These are phyloP conservation scores for Pelargonium fulgidum DNA, from an alignment of 441 rosid genomes.

Conservation along the genomic window DNA sequence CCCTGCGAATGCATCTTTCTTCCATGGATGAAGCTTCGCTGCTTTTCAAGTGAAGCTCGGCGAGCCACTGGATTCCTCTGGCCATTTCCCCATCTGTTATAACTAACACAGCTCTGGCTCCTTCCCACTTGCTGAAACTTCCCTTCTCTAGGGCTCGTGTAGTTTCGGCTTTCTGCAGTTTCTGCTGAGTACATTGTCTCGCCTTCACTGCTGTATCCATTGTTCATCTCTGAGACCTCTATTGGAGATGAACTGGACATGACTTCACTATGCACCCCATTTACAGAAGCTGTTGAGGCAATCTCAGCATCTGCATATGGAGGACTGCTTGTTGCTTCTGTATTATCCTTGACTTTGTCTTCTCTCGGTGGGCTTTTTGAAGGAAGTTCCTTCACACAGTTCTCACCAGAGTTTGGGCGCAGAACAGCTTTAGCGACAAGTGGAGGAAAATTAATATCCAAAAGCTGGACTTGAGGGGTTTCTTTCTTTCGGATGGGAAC, in stretches of 20 bases:
- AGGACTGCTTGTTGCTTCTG: conserved; percentile 17
- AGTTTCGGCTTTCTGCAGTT: conserved; percentile 94
- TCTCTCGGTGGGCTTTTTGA: conserved; percentile 27
- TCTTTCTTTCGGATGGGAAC: conserved; percentile 54
- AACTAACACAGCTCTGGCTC: conserved; percentile 83
- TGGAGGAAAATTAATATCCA: conserved; percentile 86
- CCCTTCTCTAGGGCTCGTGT: conserved; percentile 65
- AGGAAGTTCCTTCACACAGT: conserved; percentile 25
- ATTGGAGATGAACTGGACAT: conserved; percentile 65
- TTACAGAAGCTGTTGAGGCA: conserved; percentile 65
- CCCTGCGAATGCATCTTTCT: conserved; percentile 67
- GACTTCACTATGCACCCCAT: conserved; percentile 56
- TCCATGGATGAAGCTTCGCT: conserved; percentile 68
- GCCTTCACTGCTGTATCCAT: conserved; percentile 74
- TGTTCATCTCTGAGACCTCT: conserved; percentile 43
- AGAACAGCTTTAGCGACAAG: conserved; percentile 35
- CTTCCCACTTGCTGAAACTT: conserved; percentile 67
- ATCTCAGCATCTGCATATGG: conserved; percentile 37
- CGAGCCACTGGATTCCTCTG: conserved; percentile 42
- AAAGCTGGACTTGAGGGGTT: conserved; percentile 47
- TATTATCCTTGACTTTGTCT: conserved; percentile 23
- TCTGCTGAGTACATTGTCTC: conserved; percentile 98
- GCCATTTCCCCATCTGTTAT: conserved; percentile 60
- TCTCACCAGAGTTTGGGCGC: conserved; percentile 28
- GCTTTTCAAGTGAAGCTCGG: conserved; percentile 55